These are phyloP conservation scores for Sporothrix protearum DNA, from an alignment of 2,329 filamentous ascomycete species.

Conservation along the genomic window DNA sequence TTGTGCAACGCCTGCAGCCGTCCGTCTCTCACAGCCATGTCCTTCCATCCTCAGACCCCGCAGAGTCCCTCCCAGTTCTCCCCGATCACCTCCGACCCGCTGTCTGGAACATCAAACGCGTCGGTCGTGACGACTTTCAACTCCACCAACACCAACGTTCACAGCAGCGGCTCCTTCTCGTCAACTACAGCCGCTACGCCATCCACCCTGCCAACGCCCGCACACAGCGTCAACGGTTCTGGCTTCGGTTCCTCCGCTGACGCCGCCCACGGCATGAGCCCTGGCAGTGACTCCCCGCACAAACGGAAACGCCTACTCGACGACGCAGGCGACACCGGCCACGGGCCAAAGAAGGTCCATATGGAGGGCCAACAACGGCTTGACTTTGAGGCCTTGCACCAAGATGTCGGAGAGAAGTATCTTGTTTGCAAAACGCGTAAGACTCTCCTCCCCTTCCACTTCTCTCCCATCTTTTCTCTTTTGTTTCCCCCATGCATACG, in stretches of 20 bases:
- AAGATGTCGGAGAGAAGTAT: constrained; percentile 65
- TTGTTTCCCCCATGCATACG: not conserved
- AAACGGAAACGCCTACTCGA: constrained; percentile 61
- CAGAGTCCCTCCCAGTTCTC: constrained; percentile 64
- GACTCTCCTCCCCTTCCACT: constrained; percentile 37
- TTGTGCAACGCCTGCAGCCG: not conserved
- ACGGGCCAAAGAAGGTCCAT: constrained; percentile 57
- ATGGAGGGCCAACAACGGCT: constrained; percentile 55
- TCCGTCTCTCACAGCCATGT: constrained; percentile 49
- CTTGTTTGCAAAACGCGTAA: constrained; percentile 65
- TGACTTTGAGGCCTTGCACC: constrained; percentile 61
- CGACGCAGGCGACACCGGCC: constrained; percentile 50
- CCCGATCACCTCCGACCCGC: constrained; percentile 51
- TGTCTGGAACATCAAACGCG: constrained; percentile 35
- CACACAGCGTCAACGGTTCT: constrained; percentile 60
- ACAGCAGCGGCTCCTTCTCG: constrained; percentile 43
- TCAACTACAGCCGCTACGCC: constrained; percentile 47
- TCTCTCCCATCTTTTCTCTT: not conserved
- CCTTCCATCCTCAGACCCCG: constrained; percentile 64
- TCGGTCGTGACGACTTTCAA: constrained; percentile 21
- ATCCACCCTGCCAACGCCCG: constrained; percentile 57
- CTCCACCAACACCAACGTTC: constrained; percentile 42
- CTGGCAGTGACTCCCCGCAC: constrained; percentile 52
- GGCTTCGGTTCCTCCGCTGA: constrained; percentile 45
- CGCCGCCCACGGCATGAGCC: constrained; percentile 43